These are phyloP conservation scores for Wickerhamomyces xylosicus DNA, from an alignment of 805 yeast genomes.

Conservation along the genomic window DNA sequence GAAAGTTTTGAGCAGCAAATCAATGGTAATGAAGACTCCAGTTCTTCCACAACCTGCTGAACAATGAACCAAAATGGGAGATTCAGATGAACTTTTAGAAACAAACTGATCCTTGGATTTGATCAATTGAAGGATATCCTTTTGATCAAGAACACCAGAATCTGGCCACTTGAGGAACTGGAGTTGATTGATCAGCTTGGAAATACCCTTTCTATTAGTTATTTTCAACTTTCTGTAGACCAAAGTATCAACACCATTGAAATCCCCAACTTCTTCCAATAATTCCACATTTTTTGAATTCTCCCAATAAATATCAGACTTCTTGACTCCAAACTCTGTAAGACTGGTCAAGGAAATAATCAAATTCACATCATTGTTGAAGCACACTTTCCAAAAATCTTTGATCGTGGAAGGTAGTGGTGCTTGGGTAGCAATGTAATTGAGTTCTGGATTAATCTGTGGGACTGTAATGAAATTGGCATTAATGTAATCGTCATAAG, in stretches of 20 bases:
- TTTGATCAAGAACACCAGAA: slow-evolving; percentile 50
- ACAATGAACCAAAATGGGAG: slow-evolving; percentile 74
- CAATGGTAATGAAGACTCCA: slow-evolving; percentile 76
- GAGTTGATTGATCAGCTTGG: slow-evolving; percentile 54
- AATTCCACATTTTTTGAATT: slow-evolving; percentile 32
- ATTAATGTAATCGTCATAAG: slow-evolving; percentile 16
- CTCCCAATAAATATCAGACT: slow-evolving; percentile 81
- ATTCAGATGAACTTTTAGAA: slow-evolving; percentile 5
- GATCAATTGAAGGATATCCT: slow-evolving; percentile 46
- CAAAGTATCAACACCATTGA: slow-evolving; percentile 17
- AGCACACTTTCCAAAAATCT: slow-evolving; percentile 78
- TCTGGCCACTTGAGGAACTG: slow-evolving; percentile 82
- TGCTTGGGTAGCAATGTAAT: slow-evolving; percentile 85
- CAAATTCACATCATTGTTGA: slow-evolving; percentile 51
- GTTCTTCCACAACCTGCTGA: slow-evolving; percentile 98
- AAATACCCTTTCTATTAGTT: slow-evolving; percentile 17
- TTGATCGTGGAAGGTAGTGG: slow-evolving; percentile 65
- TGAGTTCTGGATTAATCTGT: slow-evolving; percentile 17
- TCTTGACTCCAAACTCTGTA: slow-evolving; percentile 65
- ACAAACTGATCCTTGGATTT: slow-evolving; percentile 21
- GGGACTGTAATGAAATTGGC: slow-evolving; percentile 57
- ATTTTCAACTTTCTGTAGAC: slow-evolving; percentile 32
- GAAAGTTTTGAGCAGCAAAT: slow-evolving; percentile 36
- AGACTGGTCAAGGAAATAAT: slow-evolving; percentile 71
- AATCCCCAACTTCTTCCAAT: slow-evolving; percentile 10